Base-by-base conservation (phyloP, 2,329 filamentous ascomycete species). In the Diaporthe citrichinensis region DNA sequence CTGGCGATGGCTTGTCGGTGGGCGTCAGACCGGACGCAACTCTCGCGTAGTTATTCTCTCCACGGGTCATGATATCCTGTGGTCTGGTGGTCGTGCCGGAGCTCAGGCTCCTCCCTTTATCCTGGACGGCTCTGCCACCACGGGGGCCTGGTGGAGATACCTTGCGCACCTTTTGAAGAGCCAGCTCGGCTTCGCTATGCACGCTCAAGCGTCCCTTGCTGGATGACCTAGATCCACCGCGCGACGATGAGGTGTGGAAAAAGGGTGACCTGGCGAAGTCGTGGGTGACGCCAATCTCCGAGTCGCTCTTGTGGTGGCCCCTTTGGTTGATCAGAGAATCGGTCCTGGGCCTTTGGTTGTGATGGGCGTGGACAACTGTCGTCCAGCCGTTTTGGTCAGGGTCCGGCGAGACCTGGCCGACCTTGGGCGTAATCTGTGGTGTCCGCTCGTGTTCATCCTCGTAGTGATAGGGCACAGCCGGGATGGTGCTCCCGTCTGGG, bases 111-210 rank as follows among this genome's bases (percentile, higher is more conserved):
- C 72, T 77, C 51, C 67, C 79, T 53, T 75, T 78, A 65, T 82
- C 81, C 44, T 80, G 79, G 10, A 84, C 79, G 65, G 77, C 73
- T 12, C 81, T 80, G 15, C 80, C 77, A 17, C 81, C 79, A 76
- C 80, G 76, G 34, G 79, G 76, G 20, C 82, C 79, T 0, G 83
- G 81, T 12, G 84, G 84, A 20, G 85, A 83, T 1, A 77, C 81
- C 74, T 81, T 82, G 4, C 83, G 85, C 76, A 90, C 86, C 61
- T 84, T 83, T 59, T 83, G 84, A 9, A 90, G 80, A 25, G 83
- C 82, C 34, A 85, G 78, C 77, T 87, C 85, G 0, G 88, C 88
- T 41, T 84, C 85, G 71, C 84, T 87, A 23, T 78, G 80, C 15
- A 81, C 81, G 1, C 83, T 82, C n/a, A 80, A 79, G 71, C 74